Base-by-base conservation (phyloP, 1,139 yeast genomes). In the Eremothecium sinecaudum region DNA sequence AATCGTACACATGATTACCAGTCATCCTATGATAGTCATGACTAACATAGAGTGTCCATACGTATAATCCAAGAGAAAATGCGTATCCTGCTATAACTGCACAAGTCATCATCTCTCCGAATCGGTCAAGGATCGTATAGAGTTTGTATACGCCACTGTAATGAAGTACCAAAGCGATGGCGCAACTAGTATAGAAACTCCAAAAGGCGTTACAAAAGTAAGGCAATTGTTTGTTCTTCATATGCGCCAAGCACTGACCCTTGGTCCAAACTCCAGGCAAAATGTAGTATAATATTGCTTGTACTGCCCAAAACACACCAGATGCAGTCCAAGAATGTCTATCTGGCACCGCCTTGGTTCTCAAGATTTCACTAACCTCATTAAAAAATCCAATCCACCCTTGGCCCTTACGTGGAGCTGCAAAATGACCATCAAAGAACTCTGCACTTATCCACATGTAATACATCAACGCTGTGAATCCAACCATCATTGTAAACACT, bases 191-290 rank as follows among this genome's bases (percentile, higher is more conserved):
- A 61, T 90, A 90, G 54, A 87, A 73, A 2, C 95, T 66, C 70
- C 78, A 74, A 61, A 82, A 72, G 1, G 98, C 96, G 58, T 87
- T 90, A 63, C 98, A 92, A 62, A 66, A 87, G 66, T 90, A 90
- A 10, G 92, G 92, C 58, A 90, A 69, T 51, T 86, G 93, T 53
- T 72, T 72, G 53, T 77, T 75, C 44, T 79, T 69, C 61, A 81
- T 65, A 55, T 90, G 97, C 8, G 73, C 68, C 56, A 90, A 74
- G 6, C 94, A 94, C 54, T 84, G 93, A 28, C 98, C 98, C 59
- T 84, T 79, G 26, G 94, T 80, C 87, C 92, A 82, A 31, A 90
- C 66, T 35, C 98, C 98, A 4, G 98, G 98, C 50, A 87, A 67
- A n/a, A 79, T 75, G 50, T 81, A 75, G 60, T 90, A 90, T 49